These are phyloP conservation scores for Neonectria sp. DNA, from an alignment of 2,329 filamentous ascomycete genomes.

Conservation along the genomic window DNA sequence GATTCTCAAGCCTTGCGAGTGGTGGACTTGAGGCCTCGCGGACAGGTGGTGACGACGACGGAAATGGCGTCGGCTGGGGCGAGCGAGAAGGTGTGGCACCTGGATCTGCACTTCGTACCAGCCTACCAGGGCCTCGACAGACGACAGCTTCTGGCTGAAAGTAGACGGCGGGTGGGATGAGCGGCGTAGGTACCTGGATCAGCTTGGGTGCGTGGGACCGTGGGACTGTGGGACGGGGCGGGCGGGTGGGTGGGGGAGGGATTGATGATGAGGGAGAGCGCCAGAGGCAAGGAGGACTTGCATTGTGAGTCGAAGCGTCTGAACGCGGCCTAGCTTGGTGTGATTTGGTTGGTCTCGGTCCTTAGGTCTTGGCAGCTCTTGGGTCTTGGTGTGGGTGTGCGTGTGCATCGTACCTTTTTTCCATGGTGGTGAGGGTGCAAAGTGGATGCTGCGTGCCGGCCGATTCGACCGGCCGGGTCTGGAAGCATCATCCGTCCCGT, in stretches of 20 bases:
- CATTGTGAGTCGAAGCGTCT: slow-evolving; percentile 9
- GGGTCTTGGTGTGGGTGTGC: slow-evolving; percentile 9
- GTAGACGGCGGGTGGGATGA: slow-evolving; percentile 6
- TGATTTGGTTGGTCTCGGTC: slow-evolving; percentile 5
- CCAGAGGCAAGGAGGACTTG: slow-evolving; percentile 3
- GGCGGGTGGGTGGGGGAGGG: slow-evolving; percentile 3
- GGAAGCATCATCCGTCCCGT: slow-evolving; percentile 37
- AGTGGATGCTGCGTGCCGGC: slow-evolving; percentile 32
- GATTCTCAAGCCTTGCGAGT: slow-evolving; percentile 9
- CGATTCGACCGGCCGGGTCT: slow-evolving; percentile 37
- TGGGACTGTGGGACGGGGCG: slow-evolving; percentile 12
- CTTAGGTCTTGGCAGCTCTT: background rate
- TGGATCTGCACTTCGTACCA: background rate
- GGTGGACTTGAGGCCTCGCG: slow-evolving; percentile 17
- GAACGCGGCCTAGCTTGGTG: slow-evolving; percentile 5
- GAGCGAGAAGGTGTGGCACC: slow-evolving; percentile 39
- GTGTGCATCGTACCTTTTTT: slow-evolving; percentile 19
- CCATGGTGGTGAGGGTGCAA: slow-evolving; percentile 22
- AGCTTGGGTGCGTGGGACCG: slow-evolving; percentile 11
- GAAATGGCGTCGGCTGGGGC: slow-evolving; percentile 43
- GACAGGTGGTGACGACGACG: slow-evolving; percentile 42
- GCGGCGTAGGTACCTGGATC: slow-evolving; percentile 21
- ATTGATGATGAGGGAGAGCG: slow-evolving; percentile 1
- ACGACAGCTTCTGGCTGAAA: slow-evolving; percentile 2
- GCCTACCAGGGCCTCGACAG: background rate